phyloP scores from a whole-genome alignment of 257 asterid species.

The Plectranthus barbatus region DNA sequence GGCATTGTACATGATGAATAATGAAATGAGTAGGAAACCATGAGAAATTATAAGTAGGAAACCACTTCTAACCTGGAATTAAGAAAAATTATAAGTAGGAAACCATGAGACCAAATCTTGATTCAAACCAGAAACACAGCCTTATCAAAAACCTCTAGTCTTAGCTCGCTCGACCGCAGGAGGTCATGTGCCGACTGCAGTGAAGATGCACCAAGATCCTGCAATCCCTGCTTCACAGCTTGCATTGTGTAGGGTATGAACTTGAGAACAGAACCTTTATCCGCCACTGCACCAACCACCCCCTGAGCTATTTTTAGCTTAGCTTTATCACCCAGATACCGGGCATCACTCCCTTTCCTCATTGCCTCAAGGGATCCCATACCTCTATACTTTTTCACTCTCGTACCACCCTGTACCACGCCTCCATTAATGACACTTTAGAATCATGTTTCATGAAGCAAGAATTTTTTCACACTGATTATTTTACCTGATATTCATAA shows the following conservation, averaged over 20 bases:
- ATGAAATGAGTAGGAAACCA: slow-evolving; percentile 36
- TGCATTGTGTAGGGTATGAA: slow-evolving; percentile 85
- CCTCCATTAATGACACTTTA: no score
- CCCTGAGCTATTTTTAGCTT: slow-evolving; percentile 92
- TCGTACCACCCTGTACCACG: slow-evolving; percentile 37
- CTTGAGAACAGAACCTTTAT: slow-evolving; percentile 75
- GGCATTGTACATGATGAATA: slow-evolving; percentile 36
- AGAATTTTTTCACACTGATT: no score
- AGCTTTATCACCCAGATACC: slow-evolving; percentile 80
- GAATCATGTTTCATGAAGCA: no score
- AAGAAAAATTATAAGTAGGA: no score
- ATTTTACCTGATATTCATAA: slow-evolving; percentile 54
- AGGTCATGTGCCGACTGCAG: slow-evolving; percentile 79
- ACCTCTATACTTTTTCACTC: slow-evolving; percentile 68
- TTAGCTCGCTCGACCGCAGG: slow-evolving; percentile 48
- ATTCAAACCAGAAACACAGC: background rate
- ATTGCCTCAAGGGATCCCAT: slow-evolving; percentile 98
- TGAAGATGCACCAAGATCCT: slow-evolving; percentile 92
- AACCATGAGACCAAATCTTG: no score
- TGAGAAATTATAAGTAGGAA: no score
- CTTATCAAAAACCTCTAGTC: slow-evolving; percentile 58
- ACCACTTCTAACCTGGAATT: no score
- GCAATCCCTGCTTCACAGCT: slow-evolving; percentile 87
- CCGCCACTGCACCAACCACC: slow-evolving; percentile 85
- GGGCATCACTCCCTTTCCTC: slow-evolving; percentile 86